Conservation (phyloP, 225 moss, liverwort and hornwort genomes). For the Straminergon stramineum region DNA sequence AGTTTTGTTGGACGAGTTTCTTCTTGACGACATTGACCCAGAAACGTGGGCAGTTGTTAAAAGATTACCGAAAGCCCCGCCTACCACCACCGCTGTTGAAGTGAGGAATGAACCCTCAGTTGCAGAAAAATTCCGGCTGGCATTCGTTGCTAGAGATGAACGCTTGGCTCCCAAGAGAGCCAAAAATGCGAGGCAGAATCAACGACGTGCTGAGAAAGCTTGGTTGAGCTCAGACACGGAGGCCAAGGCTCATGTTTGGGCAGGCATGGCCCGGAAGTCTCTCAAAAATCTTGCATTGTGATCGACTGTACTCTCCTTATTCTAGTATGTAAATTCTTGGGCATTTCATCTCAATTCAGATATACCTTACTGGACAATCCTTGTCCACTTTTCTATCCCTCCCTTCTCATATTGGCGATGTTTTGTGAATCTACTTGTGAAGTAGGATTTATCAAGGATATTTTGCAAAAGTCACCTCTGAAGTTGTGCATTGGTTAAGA, state of each 20-base stretch:
- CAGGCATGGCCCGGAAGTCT: conserved; percentile 56
- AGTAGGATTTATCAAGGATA: neutral
- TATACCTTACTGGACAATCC: neutral
- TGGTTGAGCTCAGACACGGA: conserved; percentile 80
- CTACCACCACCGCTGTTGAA: neutral
- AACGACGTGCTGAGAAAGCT: conserved; percentile 81
- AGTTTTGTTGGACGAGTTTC: conserved; percentile 50
- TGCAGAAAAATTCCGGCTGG: conserved; percentile 85
- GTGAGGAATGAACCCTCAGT: conserved; percentile 41
- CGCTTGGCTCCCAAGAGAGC: conserved; percentile 96
- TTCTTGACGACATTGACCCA: conserved; percentile 73
- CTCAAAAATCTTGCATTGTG: conserved; percentile 32
- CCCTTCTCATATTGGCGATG: neutral
- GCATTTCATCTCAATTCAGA: neutral
- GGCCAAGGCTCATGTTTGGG: conserved; percentile 78
- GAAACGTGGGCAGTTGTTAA: conserved; percentile 55
- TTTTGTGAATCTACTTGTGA: neutral
- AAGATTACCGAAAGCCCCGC: neutral
- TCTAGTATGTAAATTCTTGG: neutral
- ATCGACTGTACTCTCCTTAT: neutral
- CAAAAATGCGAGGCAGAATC: conserved; percentile 90
- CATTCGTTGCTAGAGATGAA: conserved; percentile 75
- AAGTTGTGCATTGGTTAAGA: neutral
- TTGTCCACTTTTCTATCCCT: neutral
- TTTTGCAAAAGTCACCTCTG: neutral